Conservation (phyloP, 2,329 filamentous ascomycete genomes). For the Cladosporium phlei region DNA sequence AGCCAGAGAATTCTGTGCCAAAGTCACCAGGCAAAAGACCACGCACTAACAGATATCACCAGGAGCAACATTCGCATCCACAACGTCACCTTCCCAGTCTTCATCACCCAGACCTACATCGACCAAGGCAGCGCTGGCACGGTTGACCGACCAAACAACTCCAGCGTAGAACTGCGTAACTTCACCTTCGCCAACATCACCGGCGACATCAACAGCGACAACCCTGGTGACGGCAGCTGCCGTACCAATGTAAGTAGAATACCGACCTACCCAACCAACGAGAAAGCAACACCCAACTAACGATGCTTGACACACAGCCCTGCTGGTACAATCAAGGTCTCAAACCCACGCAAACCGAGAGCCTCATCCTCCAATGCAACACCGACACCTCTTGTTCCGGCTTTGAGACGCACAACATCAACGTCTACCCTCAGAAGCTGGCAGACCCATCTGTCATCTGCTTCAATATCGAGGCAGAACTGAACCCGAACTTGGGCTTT, state of each 20-base stretch:
- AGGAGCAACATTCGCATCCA: slow-evolving; percentile 39
- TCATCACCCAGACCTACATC: slow-evolving; percentile 43
- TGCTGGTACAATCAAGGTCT: slow-evolving; percentile 44
- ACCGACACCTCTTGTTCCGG: slow-evolving; percentile 35
- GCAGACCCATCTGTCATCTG: slow-evolving; percentile 20
- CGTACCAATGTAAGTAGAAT: slow-evolving; percentile 32
- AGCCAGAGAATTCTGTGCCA: too few relatives aligned
- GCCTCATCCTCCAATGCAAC: slow-evolving; percentile 41
- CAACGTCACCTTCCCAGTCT: slow-evolving; percentile 45
- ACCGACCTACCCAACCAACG: too few relatives aligned
- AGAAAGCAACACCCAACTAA: too few relatives aligned
- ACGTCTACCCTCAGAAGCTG: slow-evolving; percentile 22
- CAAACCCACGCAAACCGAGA: slow-evolving; percentile 38
- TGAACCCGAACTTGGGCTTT: slow-evolving; percentile 23
- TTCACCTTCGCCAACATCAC: slow-evolving; percentile 41
- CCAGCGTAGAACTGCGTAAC: slow-evolving; percentile 39
- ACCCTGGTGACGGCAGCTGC: slow-evolving; percentile 43
- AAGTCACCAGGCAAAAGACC: too few relatives aligned
- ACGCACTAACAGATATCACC: too few relatives aligned
- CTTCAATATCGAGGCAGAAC: slow-evolving; percentile 20
- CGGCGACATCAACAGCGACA: slow-evolving; percentile 39
- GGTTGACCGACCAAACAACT: slow-evolving; percentile 34
- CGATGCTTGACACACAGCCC: slow-evolving; percentile 21
- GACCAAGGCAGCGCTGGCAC: slow-evolving; percentile 36
- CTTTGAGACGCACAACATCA: slow-evolving; percentile 22